These are phyloP conservation scores for Malus sylvestris DNA, from an alignment of 306 rosid genomes.

Conservation along the genomic window DNA sequence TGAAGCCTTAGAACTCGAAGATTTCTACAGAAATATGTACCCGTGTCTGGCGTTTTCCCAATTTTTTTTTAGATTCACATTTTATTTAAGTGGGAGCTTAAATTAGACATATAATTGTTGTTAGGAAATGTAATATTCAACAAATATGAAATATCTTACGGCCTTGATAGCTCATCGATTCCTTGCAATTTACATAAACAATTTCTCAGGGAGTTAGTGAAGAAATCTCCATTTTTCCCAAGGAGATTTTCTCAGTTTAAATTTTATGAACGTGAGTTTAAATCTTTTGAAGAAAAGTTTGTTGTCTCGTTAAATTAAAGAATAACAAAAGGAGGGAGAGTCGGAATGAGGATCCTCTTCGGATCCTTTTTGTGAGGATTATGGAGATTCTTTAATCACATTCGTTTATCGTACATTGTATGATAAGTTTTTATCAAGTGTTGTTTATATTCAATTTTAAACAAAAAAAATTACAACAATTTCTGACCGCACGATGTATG, in stretches of 20 bases:
- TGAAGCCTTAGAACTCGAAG: too few relatives aligned
- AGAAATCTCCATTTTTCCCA: background rate
- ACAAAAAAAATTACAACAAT: too few relatives aligned
- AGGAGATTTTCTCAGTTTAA: background rate
- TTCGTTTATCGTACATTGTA: too few relatives aligned
- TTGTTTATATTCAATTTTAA: too few relatives aligned
- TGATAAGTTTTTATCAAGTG: too few relatives aligned
- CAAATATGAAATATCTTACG: background rate
- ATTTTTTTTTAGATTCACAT: background rate
- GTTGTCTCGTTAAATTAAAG: too few relatives aligned
- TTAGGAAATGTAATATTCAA: background rate
- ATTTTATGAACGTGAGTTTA: background rate
- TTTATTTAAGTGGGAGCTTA: background rate
- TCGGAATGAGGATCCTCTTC: too few relatives aligned
- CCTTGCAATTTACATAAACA: background rate
- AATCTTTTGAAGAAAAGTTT: too few relatives aligned
- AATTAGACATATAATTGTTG: background rate
- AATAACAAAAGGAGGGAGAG: background rate
- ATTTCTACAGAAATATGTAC: background rate
- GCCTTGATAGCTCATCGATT: background rate
- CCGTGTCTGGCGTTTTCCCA: background rate
- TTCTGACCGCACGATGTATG: rapidly evolving
- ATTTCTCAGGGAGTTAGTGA: background rate
- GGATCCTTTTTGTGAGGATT: too few relatives aligned
- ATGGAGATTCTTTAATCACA: too few relatives aligned